Percentiles rank a stretch among this genome's conserved stretches.
Evolutionary conservation across 2,329 filamentous ascomycete species (phyloP).

Genomic region (Pseudogymnoascus sp.): DNA sequence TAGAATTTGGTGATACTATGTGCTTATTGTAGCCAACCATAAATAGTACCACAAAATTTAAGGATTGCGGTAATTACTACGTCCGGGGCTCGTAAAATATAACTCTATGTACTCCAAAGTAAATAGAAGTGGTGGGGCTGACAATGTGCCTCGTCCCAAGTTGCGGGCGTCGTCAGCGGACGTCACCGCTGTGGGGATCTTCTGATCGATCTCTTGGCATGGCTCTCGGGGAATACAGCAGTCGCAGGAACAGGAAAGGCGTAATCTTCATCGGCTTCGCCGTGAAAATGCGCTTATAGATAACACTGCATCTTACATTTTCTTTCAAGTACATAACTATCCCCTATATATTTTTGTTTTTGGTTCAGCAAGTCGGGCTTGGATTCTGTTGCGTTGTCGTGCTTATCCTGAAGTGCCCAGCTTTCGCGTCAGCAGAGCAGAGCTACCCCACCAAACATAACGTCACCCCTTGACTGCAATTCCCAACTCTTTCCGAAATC

Average conservation of each 20-base stretch:
- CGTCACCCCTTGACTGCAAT: background rate
- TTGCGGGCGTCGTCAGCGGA: slow-evolving; percentile 3
- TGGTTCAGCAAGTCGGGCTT: background rate
- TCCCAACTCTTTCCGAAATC: background rate
- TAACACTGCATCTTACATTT: background rate
- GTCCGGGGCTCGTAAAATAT: background rate
- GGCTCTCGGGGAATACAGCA: background rate
- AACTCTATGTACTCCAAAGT: background rate
- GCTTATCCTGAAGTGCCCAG: background rate
- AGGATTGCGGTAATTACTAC: background rate
- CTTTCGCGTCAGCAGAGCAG: background rate
- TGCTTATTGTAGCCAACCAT: background rate
- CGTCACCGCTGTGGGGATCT: slow-evolving; percentile 5
- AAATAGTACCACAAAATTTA: background rate
- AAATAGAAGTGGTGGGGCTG: background rate
- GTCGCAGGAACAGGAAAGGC: background rate
- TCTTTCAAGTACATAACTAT: background rate
- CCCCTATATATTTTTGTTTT: background rate
- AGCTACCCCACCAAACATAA: slow-evolving; percentile 5
- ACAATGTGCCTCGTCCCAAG: background rate
- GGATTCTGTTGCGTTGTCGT: background rate
- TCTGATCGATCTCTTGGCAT: slow-evolving; percentile 7
- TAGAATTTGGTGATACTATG: background rate
- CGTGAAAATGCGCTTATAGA: background rate
- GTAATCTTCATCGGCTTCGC: background rate